Conservation (phyloP, 352 stramenopile genomes). For the Saprolegnia diclina region DNA sequence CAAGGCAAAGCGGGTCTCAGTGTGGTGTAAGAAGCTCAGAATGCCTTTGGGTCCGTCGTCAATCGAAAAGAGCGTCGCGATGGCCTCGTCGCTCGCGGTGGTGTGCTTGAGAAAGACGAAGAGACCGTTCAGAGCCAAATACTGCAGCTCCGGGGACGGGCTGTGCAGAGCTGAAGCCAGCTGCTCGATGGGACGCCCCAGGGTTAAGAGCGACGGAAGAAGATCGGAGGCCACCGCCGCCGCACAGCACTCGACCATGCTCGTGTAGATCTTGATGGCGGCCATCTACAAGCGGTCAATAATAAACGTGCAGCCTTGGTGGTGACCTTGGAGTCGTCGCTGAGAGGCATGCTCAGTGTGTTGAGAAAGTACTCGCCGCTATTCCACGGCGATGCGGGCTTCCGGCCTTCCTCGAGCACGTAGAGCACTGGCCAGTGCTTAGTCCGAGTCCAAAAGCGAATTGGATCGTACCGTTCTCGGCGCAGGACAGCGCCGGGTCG, state of each 20-base stretch:
- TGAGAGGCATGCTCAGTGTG: constrained; percentile 3
- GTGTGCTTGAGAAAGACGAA: constrained; percentile 4
- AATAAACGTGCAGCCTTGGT: no score
- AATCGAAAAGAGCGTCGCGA: neutral
- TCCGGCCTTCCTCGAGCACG: constrained; percentile 22
- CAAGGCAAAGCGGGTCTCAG: neutral
- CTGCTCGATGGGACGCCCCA: constrained; percentile 6
- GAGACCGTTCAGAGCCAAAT: constrained; percentile 1
- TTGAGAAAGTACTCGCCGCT: constrained; percentile 22
- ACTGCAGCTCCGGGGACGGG: constrained; percentile 7
- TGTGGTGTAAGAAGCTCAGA: constrained; percentile 1
- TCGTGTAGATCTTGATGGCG: constrained; percentile 15
- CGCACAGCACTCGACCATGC: constrained; percentile 1
- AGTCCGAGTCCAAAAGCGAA: neutral
- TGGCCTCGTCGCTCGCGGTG: neutral
- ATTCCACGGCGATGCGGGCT: constrained; percentile 8
- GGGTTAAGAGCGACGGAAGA: neutral
- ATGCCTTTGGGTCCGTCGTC: neutral
- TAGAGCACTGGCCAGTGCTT: neutral
- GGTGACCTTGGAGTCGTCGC: constrained; percentile 18
- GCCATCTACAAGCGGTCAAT: constrained; percentile 4
- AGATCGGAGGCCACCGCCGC: neutral
- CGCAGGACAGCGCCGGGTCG: neutral
- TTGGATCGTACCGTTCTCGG: neutral
- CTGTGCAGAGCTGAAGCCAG: neutral